Conservation (phyloP, 1,284 basidiomycete species). For the Neonothopanus nambi region DNA sequence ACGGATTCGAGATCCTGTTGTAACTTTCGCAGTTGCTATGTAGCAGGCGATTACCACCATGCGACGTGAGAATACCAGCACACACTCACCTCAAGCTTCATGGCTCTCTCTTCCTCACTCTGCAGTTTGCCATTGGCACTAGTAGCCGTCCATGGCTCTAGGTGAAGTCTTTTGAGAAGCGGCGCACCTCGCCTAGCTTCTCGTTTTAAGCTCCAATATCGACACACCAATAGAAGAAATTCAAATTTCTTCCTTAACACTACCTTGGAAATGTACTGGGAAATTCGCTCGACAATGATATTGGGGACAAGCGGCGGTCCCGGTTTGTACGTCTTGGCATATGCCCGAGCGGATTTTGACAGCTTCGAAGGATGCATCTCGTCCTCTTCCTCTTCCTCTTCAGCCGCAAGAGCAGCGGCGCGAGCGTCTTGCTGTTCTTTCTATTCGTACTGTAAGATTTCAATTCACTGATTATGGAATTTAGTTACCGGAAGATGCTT, state of each 20-base stretch:
- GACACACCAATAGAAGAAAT: conserved; percentile 79
- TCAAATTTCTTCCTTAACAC: conserved; percentile 75
- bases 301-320: conserved; percentile 77
- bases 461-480: not conserved
- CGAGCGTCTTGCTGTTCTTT: conserved; percentile 69
- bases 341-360: conserved; percentile 76
- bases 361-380: conserved; percentile 35
- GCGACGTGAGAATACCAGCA: not conserved
- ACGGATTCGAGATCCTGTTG: conserved; percentile 80
- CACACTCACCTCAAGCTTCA: conserved; percentile 76
- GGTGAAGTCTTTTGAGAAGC: conserved; percentile 88
- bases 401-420: conserved; percentile 52
- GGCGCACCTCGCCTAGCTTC: conserved; percentile 94
- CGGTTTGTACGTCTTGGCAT: conserved; percentile 78
- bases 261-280: conserved; percentile 77
- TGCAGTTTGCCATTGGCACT: conserved; percentile 58
- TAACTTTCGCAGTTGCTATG: conserved; percentile 69
- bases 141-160: conserved; percentile 96
- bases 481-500: conserved; percentile 82
- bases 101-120: conserved; percentile 81
- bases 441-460: conserved; percentile 34
- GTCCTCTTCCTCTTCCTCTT: conserved; percentile 43
- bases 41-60: not conserved
- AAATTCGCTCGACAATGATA: conserved; percentile 74
- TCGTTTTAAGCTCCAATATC: conserved; percentile 97